These are phyloP conservation scores for Spathaspora sp. DNA, from an alignment of 805 yeast species.

Conservation along the genomic window DNA sequence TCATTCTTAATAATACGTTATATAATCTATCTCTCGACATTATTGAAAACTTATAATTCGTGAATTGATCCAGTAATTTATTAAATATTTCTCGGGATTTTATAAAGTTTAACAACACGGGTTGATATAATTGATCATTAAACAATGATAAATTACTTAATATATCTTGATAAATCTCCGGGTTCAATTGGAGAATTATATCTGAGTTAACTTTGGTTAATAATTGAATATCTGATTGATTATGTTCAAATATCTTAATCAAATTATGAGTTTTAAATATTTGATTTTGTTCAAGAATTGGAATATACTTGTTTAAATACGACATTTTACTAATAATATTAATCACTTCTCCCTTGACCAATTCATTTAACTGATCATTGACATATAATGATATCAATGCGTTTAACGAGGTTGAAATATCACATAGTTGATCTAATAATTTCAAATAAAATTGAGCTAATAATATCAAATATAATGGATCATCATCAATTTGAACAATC, in stretches of 20 bases:
- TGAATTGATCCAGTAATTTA: neutral
- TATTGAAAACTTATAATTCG: constrained; percentile 8
- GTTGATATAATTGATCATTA: constrained; percentile 18
- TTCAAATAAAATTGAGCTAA: constrained; percentile 22
- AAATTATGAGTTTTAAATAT: constrained; percentile 20
- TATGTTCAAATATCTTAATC: constrained; percentile 8
- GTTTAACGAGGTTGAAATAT: neutral
- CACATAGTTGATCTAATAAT: constrained; percentile 9
- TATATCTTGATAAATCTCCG: constrained; percentile 9
- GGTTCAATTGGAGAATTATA: constrained; percentile 8
- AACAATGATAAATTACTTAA: constrained; percentile 10
- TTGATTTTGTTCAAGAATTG: constrained; percentile 7
- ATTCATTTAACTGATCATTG: constrained; percentile 5
- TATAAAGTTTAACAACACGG: constrained; percentile 23
- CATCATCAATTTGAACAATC: constrained; percentile 16
- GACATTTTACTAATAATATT: constrained; percentile 19
- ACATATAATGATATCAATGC: constrained; percentile 1
- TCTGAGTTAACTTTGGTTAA: constrained; percentile 16
- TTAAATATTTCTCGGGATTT: constrained; percentile 13
- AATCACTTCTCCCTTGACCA: constrained; percentile 15
- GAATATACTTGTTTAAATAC: constrained; percentile 6
- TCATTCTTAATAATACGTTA: constrained; percentile 15
- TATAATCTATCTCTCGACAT: constrained; percentile 21
- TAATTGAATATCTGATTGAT: constrained; percentile 18
- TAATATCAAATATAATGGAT: constrained; percentile 22